Percentiles rank a stretch among this genome's conserved stretches.
Conservation (phyloP, 345 rosid genomes). For the Salix purpurea region DNA sequence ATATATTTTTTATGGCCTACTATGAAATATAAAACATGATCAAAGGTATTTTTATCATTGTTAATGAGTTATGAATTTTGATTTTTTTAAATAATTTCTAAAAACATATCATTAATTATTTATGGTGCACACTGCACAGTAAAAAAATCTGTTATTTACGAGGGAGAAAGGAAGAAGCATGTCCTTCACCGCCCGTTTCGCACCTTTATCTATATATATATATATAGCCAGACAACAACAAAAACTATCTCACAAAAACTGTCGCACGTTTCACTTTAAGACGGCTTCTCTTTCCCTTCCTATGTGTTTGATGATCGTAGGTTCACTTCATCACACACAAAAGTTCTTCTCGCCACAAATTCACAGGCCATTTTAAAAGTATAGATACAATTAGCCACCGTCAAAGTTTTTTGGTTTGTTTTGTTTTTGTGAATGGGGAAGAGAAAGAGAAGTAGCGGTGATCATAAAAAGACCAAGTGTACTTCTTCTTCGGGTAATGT, state of each 20-base stretch:
- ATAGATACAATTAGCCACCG: neutral
- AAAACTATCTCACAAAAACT: neutral
- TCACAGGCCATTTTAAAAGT: neutral
- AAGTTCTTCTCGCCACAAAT: neutral
- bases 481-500: constrained; percentile 42
- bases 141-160: too few species aligned
- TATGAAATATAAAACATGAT: too few species aligned
- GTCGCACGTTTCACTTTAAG: neutral
- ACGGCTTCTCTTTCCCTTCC: neutral
- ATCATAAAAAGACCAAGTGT: constrained; percentile 6
- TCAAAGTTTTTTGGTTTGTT: neutral
- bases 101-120: too few species aligned
- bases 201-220: neutral
- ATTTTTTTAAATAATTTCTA: too few species aligned
- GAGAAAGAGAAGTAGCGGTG: constrained; percentile 31
- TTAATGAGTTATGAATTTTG: too few species aligned
- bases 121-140: too few species aligned
- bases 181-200: neutral
- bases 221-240: neutral
- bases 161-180: neutral
- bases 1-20: too few species aligned
- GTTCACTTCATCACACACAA: neutral
- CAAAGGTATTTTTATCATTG: too few species aligned
- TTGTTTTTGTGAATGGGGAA: constrained; percentile 32
- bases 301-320: neutral